phyloP scores from a whole-genome alignment of 257 asterid species.

The Gentiana dahurica region DNA sequence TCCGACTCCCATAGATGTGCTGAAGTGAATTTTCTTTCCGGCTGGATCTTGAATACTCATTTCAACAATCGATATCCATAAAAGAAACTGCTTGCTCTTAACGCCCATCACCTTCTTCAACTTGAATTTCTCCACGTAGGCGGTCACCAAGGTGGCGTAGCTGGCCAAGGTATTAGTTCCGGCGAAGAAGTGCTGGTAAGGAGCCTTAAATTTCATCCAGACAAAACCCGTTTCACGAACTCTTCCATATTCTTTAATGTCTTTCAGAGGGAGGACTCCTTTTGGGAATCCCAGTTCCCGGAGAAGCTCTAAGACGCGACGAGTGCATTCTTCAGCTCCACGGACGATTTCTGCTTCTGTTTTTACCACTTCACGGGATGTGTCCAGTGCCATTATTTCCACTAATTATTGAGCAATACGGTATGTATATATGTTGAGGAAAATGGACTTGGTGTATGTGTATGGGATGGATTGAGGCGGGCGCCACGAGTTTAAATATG shows the following conservation, averaged over 20 bases:
- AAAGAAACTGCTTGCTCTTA: constrained; percentile 72
- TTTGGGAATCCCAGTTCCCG: constrained; percentile 71
- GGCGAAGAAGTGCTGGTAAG: constrained; percentile 59
- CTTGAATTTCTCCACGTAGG: constrained; percentile 67
- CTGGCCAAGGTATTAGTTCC: constrained; percentile 51
- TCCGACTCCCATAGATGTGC: constrained; percentile 84
- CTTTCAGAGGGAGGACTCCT: constrained; percentile 76
- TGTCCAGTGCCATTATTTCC: constrained; percentile 30
- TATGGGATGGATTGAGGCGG: too few relatives aligned
- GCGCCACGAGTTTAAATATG: too few relatives aligned
- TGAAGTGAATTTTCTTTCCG: constrained; percentile 52
- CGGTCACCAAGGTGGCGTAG: constrained; percentile 72
- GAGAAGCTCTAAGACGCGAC: constrained; percentile 45
- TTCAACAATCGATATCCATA: constrained; percentile 92
- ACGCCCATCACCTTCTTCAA: constrained; percentile 93
- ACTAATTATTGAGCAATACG: too few relatives aligned
- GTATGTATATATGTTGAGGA: too few relatives aligned
- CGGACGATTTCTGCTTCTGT: constrained; percentile 54
- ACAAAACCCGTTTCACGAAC: constrained; percentile 70
- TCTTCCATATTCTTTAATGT: constrained; percentile 85
- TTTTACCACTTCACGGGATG: constrained; percentile 24
- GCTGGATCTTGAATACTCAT: constrained; percentile 58
- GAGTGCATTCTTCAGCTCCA: constrained; percentile 54
- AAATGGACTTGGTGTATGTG: too few relatives aligned
- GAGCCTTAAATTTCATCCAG: constrained; percentile 92